Evolutionary conservation across 1,284 basidiomycete species (phyloP), one percentile per base, ranked within the genome.

Genomic region (Cutaneotrichosporon daszewskae): DNA sequence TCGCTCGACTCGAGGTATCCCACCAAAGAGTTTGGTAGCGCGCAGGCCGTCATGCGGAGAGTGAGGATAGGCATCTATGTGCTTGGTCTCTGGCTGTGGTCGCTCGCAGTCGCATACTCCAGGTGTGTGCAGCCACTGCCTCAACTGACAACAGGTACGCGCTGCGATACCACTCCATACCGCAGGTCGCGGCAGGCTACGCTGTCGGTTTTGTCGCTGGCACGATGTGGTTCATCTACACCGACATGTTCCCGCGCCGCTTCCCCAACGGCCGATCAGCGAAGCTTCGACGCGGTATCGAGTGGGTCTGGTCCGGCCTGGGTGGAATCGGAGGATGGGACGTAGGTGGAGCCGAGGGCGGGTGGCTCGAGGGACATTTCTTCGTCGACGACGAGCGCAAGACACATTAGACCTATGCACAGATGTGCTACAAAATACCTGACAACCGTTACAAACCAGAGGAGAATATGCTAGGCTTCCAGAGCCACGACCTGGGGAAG

Each of bases 81-180:
- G 2, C 51, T 63, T 24, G 69, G 66, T 1, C 50, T 69, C 37
- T 33, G 55, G 3, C 18, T 58, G 5, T 71, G 69, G 69, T 65
- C 64, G 2, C 24, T 60, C 1, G 42, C 57, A 16, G 66, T 68
- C 4, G 62, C 65, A 7, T 71, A 71, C 44, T 69, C 67, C 12
- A 58, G 65, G 65, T 68, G 34, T 35, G 58, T 39, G n/a, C 8
- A 8, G 17, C 17, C 5, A 20, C 4, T 11, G 10, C 10, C 25
- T 19, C 7, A 22, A 28, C 42, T 50, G n/a, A 51, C 48, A 1
- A 1, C 32, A 68, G 69, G 22, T 64, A 54, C 24, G 62, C 65
- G 32, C 60, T 71, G 9, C 58, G 58, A 22, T 71, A 71, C 49
- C 69, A 71, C 48, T 57, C 66, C 1, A 42, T 55, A 4, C 40